phyloP scores from a whole-genome alignment of 2,329 filamentous ascomycete species.

The Leptographium lundbergii region DNA sequence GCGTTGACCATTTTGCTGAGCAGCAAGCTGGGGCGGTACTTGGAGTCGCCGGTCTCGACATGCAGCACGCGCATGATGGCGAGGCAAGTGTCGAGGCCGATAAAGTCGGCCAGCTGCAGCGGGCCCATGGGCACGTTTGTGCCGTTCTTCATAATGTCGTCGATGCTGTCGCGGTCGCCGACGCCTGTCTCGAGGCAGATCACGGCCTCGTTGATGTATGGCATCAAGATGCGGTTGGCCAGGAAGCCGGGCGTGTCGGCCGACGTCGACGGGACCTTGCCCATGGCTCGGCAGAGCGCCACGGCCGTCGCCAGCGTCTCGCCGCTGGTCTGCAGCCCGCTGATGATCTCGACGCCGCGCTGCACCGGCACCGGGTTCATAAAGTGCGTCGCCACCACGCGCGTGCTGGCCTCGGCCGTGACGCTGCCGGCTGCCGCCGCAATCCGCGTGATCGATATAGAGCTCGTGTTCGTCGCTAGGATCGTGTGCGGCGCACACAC shows the following conservation, averaged over 20 bases:
- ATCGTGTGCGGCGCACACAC: slow-evolving; percentile 77
- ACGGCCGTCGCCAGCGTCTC: slow-evolving; percentile 72
- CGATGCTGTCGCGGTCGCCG: slow-evolving; percentile 80
- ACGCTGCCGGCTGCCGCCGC: slow-evolving; percentile 70
- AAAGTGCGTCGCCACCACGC: slow-evolving; percentile 92
- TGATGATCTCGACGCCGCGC: slow-evolving; percentile 96
- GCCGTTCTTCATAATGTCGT: slow-evolving; percentile 98
- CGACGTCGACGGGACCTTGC: slow-evolving; percentile 78
- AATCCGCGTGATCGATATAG: slow-evolving; percentile 93
- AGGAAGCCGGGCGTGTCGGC: slow-evolving; percentile 89
- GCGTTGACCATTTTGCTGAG: slow-evolving; percentile 94
- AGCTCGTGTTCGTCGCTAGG: slow-evolving; percentile 96
- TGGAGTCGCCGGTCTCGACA: slow-evolving; percentile 83
- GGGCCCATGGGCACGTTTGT: slow-evolving; percentile 98
- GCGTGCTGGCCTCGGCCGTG: slow-evolving; percentile 55
- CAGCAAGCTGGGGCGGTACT: slow-evolving; percentile 83
- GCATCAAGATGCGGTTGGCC: slow-evolving; percentile 95
- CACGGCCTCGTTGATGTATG: slow-evolving; percentile 96
- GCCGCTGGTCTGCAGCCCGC: slow-evolving; percentile 78
- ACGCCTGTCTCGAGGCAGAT: slow-evolving; percentile 92
- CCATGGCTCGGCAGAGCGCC: slow-evolving; percentile 81
- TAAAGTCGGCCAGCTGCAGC: slow-evolving; percentile 87
- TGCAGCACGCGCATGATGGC: slow-evolving; percentile 96
- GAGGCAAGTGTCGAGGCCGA: slow-evolving; percentile 89
- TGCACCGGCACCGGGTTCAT: slow-evolving; percentile 98